These are phyloP conservation scores for Fusarium algeriense DNA, from an alignment of 2,329 filamentous ascomycete genomes.

Conservation along the genomic window DNA sequence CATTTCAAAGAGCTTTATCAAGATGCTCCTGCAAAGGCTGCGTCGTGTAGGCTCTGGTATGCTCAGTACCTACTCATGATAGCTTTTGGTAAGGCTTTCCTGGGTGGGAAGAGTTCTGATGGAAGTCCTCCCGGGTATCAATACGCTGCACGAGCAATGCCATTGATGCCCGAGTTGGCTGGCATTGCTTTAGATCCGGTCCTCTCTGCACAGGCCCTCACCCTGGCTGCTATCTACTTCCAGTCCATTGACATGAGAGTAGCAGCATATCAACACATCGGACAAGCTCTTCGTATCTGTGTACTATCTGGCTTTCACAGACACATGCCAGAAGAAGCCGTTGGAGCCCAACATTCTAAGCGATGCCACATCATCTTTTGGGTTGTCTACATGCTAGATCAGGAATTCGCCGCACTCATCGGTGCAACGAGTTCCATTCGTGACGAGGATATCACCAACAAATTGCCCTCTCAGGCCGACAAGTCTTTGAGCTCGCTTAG, in stretches of 20 bases:
- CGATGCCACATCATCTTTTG: conserved; percentile 49
- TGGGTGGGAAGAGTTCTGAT: conserved; percentile 42
- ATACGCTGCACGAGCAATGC: conserved; percentile 56
- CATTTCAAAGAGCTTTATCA: conserved; percentile 42
- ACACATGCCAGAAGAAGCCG: conserved; percentile 43
- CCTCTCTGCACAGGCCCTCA: conserved; percentile 47
- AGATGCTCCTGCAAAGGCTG: conserved; percentile 37
- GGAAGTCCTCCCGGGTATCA: conserved; percentile 53
- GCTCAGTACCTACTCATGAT: conserved; percentile 51
- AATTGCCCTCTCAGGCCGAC: conserved; percentile 47
- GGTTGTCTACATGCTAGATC: conserved; percentile 49
- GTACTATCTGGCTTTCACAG: conserved; percentile 50
- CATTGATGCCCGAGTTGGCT: conserved; percentile 53
- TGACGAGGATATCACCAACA: conserved; percentile 50
- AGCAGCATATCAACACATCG: conserved; percentile 54
- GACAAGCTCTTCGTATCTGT: conserved; percentile 51
- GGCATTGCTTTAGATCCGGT: conserved; percentile 40
- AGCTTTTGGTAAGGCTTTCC: conserved; percentile 51
- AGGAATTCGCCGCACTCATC: conserved; percentile 46
- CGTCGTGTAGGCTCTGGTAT: conserved; percentile 46
- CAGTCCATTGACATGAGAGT: conserved; percentile 57
- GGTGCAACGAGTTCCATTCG: conserved; percentile 47
- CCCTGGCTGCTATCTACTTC: conserved; percentile 54
- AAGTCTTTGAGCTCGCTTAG: conserved; percentile 44
- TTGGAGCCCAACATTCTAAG: conserved; percentile 42